phyloP scores from a whole-genome alignment of 2,329 filamentous ascomycete genomes.

The Colletotrichum sidae region DNA sequence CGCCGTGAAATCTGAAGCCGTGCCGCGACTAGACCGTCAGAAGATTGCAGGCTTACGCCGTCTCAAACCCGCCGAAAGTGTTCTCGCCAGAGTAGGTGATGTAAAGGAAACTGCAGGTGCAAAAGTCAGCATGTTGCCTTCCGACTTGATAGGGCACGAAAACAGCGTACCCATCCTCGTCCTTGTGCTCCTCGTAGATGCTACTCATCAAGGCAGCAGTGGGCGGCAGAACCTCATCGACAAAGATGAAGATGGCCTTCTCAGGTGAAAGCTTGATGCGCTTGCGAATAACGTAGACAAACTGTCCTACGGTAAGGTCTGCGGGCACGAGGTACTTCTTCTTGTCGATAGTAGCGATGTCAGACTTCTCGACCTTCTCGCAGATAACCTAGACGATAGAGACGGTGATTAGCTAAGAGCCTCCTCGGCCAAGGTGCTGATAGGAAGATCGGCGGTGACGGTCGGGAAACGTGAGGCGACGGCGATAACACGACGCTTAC shows the following conservation, averaged over 20 bases:
- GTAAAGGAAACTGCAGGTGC: conserved; percentile 82
- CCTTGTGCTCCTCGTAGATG: conserved; percentile 99
- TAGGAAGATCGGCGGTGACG: conserved; percentile 33
- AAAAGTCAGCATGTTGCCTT: conserved; percentile 8
- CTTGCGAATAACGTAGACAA: conserved; percentile 99
- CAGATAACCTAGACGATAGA: conserved; percentile 83
- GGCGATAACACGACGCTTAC: conserved; percentile 29
- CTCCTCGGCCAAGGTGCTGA: neutral
- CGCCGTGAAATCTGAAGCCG: conserved; percentile 36
- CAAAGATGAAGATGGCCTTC: conserved; percentile 99
- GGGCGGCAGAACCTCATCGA: conserved; percentile 96
- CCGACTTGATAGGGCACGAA: no score
- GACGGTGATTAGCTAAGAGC: conserved; percentile 39
- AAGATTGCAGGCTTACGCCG: conserved; percentile 45
- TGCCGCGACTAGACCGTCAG: conserved; percentile 26
- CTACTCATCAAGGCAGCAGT: conserved; percentile 98
- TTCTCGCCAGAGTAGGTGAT: conserved; percentile 99
- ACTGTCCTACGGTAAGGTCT: conserved; percentile 98
- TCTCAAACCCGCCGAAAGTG: conserved; percentile 80
- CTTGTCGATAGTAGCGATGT: conserved; percentile 99
- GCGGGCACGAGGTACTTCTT: conserved; percentile 99
- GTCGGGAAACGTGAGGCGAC: conserved; percentile 30
- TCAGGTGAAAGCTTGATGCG: conserved; percentile 99
- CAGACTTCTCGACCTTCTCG: conserved; percentile 99
- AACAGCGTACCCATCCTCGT: conserved; percentile 72